Evolutionary conservation across 345 rosid species (phyloP).

Genomic region (Euphorbia pulcherrima): DNA sequence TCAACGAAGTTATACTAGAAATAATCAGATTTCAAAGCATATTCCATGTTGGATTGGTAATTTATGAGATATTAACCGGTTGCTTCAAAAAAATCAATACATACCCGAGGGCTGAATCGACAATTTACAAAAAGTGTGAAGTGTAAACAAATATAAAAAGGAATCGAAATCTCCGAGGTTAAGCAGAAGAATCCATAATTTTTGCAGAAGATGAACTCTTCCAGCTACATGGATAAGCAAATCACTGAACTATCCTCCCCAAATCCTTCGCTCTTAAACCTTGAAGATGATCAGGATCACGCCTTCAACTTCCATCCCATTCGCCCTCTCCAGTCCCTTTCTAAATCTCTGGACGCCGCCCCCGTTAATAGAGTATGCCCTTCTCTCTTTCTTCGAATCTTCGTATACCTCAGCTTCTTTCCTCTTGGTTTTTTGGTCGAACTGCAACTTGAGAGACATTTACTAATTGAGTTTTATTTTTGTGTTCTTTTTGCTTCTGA

Average conservation of each 20-base stretch:
- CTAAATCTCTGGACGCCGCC: conserved; percentile 1
- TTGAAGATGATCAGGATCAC: conserved; percentile 16
- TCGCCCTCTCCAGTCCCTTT: conserved; percentile 4
- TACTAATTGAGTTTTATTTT: background rate
- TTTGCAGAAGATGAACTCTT: conserved; percentile 26
- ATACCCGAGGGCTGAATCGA: background rate
- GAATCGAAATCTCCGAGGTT: background rate
- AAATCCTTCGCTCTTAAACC: conserved; percentile 26
- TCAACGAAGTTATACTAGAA: no score
- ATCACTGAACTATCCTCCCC: conserved; percentile 27
- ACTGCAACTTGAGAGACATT: no score
- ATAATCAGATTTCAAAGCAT: no score
- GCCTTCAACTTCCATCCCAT: conserved; percentile 21
- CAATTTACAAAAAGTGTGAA: background rate
- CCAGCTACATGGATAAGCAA: conserved; percentile 38
- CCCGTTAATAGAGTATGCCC: conserved; percentile 18
- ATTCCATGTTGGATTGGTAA: no score
- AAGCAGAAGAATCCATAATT: background rate
- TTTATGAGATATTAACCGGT: no score
- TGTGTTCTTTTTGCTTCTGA: background rate
- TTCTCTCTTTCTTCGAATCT: conserved; percentile 2
- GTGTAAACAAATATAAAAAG: background rate
- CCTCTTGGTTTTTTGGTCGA: no score
- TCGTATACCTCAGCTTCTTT: background rate
- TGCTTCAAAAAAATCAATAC: no score